Conservation (phyloP, 306 rosid species). For the Castanea mollissima region DNA sequence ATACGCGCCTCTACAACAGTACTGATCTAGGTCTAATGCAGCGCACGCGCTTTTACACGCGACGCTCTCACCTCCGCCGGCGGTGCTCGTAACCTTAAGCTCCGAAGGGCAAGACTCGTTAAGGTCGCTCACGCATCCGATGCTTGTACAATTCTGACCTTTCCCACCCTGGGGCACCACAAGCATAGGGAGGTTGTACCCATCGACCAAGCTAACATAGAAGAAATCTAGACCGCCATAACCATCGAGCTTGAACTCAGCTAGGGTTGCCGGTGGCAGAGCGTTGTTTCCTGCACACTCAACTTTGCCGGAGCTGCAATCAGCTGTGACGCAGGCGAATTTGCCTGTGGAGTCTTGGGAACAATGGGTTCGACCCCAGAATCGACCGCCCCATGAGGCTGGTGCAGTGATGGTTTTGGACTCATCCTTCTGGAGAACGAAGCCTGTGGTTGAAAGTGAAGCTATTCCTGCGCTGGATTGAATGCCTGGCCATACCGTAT, state of each 20-base stretch:
- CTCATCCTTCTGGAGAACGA: slow-evolving; percentile 57
- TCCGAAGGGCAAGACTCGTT: slow-evolving; percentile 60
- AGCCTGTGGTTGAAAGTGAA: slow-evolving; percentile 64
- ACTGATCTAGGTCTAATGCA: slow-evolving; percentile 62
- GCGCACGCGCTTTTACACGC: slow-evolving; percentile 95
- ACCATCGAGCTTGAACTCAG: slow-evolving; percentile 58
- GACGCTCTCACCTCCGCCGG: slow-evolving; percentile 26
- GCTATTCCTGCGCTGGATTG: slow-evolving; percentile 78
- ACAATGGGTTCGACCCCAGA: slow-evolving; percentile 88
- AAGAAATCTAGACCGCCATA: slow-evolving; percentile 51
- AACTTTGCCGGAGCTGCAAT: slow-evolving; percentile 56
- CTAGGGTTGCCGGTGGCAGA: slow-evolving; percentile 56
- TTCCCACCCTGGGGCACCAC: slow-evolving; percentile 50
- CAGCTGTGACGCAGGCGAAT: slow-evolving; percentile 66
- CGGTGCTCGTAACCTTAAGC: slow-evolving; percentile 33
- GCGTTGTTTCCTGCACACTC: slow-evolving; percentile 51
- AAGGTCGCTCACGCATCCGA: slow-evolving; percentile 60
- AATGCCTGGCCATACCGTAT: slow-evolving; percentile 92
- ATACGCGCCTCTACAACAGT: slow-evolving; percentile 83
- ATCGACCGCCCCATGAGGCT: slow-evolving; percentile 81
- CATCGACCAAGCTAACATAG: slow-evolving; percentile 71
- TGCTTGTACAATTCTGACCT: slow-evolving; percentile 50
- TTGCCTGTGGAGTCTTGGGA: slow-evolving; percentile 49
- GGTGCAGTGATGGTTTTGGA: slow-evolving; percentile 60
- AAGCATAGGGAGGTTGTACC: slow-evolving; percentile 63